These are phyloP conservation scores for Davidsoniella australis DNA, from an alignment of 2,329 filamentous ascomycete species.

Conservation along the genomic window DNA sequence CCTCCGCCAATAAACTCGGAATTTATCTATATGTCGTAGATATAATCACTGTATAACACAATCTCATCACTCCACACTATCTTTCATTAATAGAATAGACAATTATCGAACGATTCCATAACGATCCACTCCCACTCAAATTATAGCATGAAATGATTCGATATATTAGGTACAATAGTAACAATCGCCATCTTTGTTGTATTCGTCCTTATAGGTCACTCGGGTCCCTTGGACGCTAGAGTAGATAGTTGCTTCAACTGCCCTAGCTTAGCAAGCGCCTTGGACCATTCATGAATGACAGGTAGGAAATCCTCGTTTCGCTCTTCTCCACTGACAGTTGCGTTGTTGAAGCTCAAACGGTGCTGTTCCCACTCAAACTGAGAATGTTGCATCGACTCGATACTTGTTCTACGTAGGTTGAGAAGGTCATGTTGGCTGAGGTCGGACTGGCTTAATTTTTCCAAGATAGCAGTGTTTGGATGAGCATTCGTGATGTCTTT, in stretches of 20 bases:
- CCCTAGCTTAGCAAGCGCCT: slow-evolving; percentile 46
- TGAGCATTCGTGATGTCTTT: background rate
- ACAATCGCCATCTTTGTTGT: too few relatives aligned
- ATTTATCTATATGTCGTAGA: background rate
- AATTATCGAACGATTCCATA: too few relatives aligned
- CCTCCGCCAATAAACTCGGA: too few relatives aligned
- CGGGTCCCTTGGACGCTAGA: background rate
- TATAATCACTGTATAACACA: background rate
- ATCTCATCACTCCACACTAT: background rate
- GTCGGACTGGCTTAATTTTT: background rate
- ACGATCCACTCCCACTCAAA: too few relatives aligned
- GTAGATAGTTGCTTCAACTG: slow-evolving; percentile 15
- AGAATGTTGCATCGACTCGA: background rate
- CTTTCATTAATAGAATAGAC: background rate
- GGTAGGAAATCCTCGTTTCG: slow-evolving; percentile 52
- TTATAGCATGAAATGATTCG: too few relatives aligned
- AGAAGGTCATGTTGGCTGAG: background rate
- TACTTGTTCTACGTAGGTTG: background rate
- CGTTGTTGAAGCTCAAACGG: slow-evolving; percentile 25
- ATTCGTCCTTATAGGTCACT: background rate
- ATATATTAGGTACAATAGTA: too few relatives aligned
- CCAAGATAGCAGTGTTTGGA: background rate
- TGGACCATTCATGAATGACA: slow-evolving; percentile 51
- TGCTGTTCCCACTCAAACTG: slow-evolving; percentile 33
- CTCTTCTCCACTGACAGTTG: slow-evolving; percentile 34